Percentiles rank a stretch among this genome's conserved stretches.
Conservation (phyloP, 1,139 yeast genomes). For the Suhomyces bribrorum region DNA sequence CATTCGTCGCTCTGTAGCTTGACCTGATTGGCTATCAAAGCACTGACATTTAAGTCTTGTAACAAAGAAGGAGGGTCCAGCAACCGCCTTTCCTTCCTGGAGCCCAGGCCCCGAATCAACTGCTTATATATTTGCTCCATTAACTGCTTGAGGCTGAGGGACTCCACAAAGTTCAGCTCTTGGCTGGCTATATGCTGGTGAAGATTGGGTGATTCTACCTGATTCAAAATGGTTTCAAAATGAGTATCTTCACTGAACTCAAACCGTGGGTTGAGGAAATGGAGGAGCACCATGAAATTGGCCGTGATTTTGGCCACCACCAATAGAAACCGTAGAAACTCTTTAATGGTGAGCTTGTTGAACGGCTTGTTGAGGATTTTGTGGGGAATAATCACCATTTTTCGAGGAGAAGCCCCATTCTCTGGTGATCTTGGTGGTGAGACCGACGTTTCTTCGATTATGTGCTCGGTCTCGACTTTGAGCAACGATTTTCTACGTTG, state of each 20-base stretch:
- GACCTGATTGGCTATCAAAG: constrained; percentile 29
- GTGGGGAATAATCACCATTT: constrained; percentile 44
- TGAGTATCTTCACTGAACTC: constrained; percentile 20
- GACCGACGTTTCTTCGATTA: constrained; percentile 4
- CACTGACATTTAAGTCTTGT: constrained; percentile 27
- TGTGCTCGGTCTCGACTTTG: constrained; percentile 5
- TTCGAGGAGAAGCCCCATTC: constrained; percentile 10
- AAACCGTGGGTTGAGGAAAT: constrained; percentile 3
- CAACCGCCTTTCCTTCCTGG: constrained; percentile 5
- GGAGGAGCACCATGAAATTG: constrained; percentile 37
- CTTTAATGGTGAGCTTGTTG: constrained; percentile 39
- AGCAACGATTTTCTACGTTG: constrained; percentile 29
- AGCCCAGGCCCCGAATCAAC: constrained; percentile 10
- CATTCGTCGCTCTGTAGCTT: constrained; percentile 40
- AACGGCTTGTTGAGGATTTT: constrained; percentile 46
- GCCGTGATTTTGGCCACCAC: constrained; percentile 40
- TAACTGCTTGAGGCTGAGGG: constrained; percentile 13
- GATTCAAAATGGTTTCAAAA: constrained; percentile 25
- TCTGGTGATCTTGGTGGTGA: constrained; percentile 4
- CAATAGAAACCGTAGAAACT: constrained; percentile 40
- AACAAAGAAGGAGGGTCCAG: constrained; percentile 18
- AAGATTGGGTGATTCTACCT: constrained; percentile 1
- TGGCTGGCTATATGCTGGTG: not conserved
- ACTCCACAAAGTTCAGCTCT: constrained; percentile 8
- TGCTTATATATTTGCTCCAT: constrained; percentile 19